Evolutionary conservation across 495 filamentous ascomycete species (phyloP), one percentile per base, ranked within the genome.

Genomic region (Xylaria nigripes): DNA sequence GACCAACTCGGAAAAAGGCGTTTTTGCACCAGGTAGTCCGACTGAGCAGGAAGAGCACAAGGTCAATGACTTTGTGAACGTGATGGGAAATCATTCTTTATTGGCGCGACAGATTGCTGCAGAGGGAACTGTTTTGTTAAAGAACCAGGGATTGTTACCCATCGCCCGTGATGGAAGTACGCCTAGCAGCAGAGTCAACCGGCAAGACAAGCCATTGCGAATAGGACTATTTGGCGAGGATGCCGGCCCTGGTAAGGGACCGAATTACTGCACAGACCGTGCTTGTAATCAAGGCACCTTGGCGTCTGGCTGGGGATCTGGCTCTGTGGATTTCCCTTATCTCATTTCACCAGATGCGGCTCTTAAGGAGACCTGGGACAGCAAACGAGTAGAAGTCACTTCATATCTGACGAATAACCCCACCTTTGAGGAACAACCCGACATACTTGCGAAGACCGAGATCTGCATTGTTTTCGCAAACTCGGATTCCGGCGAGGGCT

Each of bases 181-280:
- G 8, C 60, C 60, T 10, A 65, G 60, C 42, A 70, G 64, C 49
- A 65, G 60, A 6, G 59, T 64, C 24, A 69, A 61, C 54, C 43
- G 46, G 25, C 49, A 61, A 36, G 57, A 64, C 3, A 72, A 67
- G 27, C 79, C 76, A 48, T 72, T 83, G 60, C 78, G 72, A 8
- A 71, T 95, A 24, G 90, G 84, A 25, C 76, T 96, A 21, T 92
- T 89, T 62, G 91, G 91, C 19, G 90, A 95, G 62, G 91, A 95
- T 61, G 85, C 88, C 9, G 86, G 83, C 6, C 83, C 81, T 23
- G 72, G 78, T 2, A 61, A 78, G 5, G 88, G 88, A 1, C 82
- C 85, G 0, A 96, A 96, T 62, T 70, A 68, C 18, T 96, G 91
- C 69, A 62, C 70, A 6, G 90, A 96, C 65, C 79, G 86, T 30